These are phyloP conservation scores for Eucalyptus sp. DNA, from an alignment of 345 rosid genomes.

Conservation along the genomic window DNA sequence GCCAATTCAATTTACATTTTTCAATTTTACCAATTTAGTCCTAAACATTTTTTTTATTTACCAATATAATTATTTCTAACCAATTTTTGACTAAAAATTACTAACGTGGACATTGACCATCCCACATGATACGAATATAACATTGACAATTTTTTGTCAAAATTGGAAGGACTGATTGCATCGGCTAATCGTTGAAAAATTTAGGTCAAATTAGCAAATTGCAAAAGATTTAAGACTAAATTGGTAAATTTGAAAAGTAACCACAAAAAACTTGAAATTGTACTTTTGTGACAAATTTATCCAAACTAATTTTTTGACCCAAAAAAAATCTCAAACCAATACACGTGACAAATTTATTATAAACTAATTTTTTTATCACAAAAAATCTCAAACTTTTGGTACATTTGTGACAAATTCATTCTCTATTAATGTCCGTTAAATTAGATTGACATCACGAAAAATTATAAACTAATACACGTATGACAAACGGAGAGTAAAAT, in stretches of 20 bases:
- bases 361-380: too few species aligned
- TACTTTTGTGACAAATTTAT: accelerated
- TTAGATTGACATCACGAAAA: too few species aligned
- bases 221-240: accelerated
- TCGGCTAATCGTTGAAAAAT: not conserved
- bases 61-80: not conserved
- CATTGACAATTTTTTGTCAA: not conserved
- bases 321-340: accelerated
- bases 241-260: not conserved
- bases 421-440: too few species aligned
- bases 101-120: accelerated
- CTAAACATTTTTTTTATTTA: not conserved
- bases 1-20: accelerated
- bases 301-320: accelerated
- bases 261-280: accelerated
- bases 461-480: too few species aligned
- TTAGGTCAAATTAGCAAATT: not conserved
- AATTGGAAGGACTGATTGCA: accelerated
- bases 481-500: too few species aligned
- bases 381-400: too few species aligned
- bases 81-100: not conserved
- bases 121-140: accelerated
- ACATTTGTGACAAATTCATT: too few species aligned
- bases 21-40: not conserved
- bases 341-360: accelerated